Evolutionary conservation across 768 basidiomycete genomes (phyloP), one percentile per base, ranked within the genome.

Genomic region (Amanita polypyramis): DNA sequence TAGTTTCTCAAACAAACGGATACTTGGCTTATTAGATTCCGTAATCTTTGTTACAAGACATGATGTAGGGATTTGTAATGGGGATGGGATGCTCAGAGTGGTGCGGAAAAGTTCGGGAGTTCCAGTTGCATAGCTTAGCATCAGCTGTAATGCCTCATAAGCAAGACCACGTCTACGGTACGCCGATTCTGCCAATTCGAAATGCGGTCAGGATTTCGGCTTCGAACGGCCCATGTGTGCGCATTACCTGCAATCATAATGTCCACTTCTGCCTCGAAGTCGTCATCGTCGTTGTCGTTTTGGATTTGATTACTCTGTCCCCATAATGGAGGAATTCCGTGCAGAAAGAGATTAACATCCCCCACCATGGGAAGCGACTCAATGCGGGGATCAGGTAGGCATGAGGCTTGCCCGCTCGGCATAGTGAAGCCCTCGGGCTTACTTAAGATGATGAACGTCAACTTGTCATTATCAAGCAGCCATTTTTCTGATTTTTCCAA

Each of bases 271-370:
- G 79, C 87, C 52, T 91, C 82, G 47, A 77, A 74, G 29, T 65
- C 69, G 19, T 70, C 65, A 5, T 66, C 64, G 2, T 65, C 64
- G 1, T 58, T 59, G 1, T 55, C 63, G 21, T 65, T 65, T 11
- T 25, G 50, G 56, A 27, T 53, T 45, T 12, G 32, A 25, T 43
- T 12, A 15, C 25, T 17, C n/a, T 25, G 12, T 29, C 15, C 15
- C 6, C 21, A 5, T 14, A 20, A 20, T 30, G 43, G 50, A 8
- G 39, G 29, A 29, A 60, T 54, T 39, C 80, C 79, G 39, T 84
- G 83, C 36, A 95, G 64, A 62, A 96, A 96, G 21, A 96, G 64
- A 62, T 96, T 96, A 30, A 92, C 91, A 60, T 97, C 94, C 27
- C 94, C 94, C 15, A 94, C 67, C 91, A 95, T 93, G 8, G 72